phyloP scores from a whole-genome alignment of 2,329 filamentous ascomycete genomes.

The Colletotrichum sp. region DNA sequence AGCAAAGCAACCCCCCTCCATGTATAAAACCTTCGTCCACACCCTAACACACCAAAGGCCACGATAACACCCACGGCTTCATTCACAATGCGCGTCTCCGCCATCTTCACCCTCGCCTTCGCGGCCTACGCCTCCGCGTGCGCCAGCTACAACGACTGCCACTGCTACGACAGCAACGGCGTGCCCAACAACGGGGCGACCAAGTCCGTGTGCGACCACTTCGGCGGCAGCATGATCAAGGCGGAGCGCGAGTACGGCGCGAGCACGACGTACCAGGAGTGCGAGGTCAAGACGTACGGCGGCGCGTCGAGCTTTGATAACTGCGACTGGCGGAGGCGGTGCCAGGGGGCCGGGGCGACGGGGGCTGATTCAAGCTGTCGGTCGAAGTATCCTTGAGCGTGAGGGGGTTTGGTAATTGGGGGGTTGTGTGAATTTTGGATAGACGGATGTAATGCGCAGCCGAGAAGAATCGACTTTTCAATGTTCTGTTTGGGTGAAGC shows the following conservation, averaged over 20 bases:
- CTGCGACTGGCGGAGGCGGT: neutral
- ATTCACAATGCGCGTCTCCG: neutral
- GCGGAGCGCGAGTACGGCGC: neutral
- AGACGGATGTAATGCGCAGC: too few species aligned
- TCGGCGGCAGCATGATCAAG: neutral
- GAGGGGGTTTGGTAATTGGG: too few species aligned
- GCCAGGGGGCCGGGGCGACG: neutral
- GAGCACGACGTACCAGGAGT: neutral
- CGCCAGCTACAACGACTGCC: neutral
- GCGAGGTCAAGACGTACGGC: neutral
- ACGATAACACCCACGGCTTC: too few species aligned
- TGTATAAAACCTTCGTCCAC: neutral
- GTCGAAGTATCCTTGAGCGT: neutral
- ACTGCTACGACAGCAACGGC: neutral
- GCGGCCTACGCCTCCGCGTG: neutral
- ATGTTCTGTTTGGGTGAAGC: too few species aligned
- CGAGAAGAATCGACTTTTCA: too few species aligned
- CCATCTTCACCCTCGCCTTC: rapidly evolving
- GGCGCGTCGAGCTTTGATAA: neutral
- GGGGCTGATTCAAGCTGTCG: neutral
- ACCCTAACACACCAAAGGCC: neutral
- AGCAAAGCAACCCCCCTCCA: neutral
- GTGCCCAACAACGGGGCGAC: neutral
- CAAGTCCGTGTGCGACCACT: neutral
- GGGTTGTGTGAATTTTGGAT: too few species aligned